phyloP scores from a whole-genome alignment of 2,329 filamentous ascomycete species.

The Cryphonectria japonica region DNA sequence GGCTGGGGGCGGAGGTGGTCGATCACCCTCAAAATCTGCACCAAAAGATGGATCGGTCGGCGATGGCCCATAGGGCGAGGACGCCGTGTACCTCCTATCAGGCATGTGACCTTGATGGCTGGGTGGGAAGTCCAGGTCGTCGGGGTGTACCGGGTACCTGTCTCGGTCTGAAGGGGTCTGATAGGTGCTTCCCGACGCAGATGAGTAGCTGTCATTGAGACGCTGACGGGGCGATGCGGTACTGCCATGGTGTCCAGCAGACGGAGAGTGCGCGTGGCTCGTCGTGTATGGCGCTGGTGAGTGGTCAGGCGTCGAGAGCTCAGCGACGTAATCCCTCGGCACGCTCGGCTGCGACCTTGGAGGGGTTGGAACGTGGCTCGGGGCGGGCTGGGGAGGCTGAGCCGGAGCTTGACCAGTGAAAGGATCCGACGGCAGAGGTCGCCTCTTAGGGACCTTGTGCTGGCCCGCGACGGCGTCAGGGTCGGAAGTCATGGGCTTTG shows the following conservation, averaged over 20 bases:
- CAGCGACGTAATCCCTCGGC: slow-evolving; percentile 32
- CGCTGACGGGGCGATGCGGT: slow-evolving; percentile 41
- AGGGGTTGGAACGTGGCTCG: slow-evolving; percentile 32
- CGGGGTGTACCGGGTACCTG: slow-evolving; percentile 39
- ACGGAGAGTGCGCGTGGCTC: slow-evolving; percentile 57
- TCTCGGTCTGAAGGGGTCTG: slow-evolving; percentile 41
- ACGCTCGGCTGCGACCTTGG: slow-evolving; percentile 14
- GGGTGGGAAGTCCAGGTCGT: slow-evolving; percentile 44
- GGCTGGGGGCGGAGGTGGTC: slow-evolving; percentile 60
- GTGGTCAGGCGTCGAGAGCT: slow-evolving; percentile 45
- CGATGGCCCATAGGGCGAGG: slow-evolving; percentile 39
- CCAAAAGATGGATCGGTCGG: slow-evolving; percentile 38
- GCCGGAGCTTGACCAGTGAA: slow-evolving; percentile 58
- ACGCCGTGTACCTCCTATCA: slow-evolving; percentile 33
- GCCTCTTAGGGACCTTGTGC: slow-evolving; percentile 72
- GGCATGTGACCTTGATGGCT: slow-evolving; percentile 43
- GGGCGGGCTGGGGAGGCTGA: slow-evolving; percentile 41
- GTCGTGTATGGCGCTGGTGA: slow-evolving; percentile 47
- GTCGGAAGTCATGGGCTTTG: slow-evolving; percentile 47
- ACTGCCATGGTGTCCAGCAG: slow-evolving; percentile 53
- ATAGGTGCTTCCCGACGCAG: slow-evolving; percentile 35
- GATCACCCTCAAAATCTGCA: slow-evolving; percentile 43
- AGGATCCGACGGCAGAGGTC: slow-evolving; percentile 82
- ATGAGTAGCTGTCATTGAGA: slow-evolving; percentile 45
- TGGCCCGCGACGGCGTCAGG: slow-evolving; percentile 46